Evolutionary conservation across 108 stramenopile species (phyloP), one percentile per base, ranked within the genome.

Genomic region (Skeletonema tropicum): DNA sequence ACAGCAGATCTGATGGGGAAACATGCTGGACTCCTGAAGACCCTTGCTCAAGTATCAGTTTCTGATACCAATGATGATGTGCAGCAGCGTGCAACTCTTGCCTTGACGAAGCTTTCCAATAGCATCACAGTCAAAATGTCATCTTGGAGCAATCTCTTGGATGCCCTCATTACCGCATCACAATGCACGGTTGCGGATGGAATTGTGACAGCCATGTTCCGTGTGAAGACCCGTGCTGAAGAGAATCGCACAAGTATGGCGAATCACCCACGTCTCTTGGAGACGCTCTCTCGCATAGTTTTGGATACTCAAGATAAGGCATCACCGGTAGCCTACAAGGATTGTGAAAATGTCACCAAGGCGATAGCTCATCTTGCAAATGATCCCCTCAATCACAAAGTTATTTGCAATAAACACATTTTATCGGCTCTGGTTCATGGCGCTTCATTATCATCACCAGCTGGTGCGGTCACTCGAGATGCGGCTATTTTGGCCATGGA

Each of bases 281-380:
- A 90, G 66, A 92, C 91, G 3, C 63, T 94, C 23, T 78, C 85
- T 9, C 86, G 87, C 4, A 31, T 74, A 70, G 87, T 60, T 73
- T 87, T 72, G 11, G 70, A 32, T 70, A 63, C 52, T 9, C 36
- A 62, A 45, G 70, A 67, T 31, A 59, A 14, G 38, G 12, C 23
- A 23, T 23, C 52, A 23, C 21, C 52, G 23, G 59, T 36, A 6
- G 14, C 23, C 12, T 25, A 79, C 45, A 83, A 83, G 60, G 93
- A 94, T 45, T 76, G 83, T 65, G 91, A 94, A 68, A 92, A 92
- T 86, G 91, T 90, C 13, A 90, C 85, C 42, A 87, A 90, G 13
- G 93, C 93, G 36, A 73, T 94, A 5, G 92, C 90, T 82, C 93
- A 94, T 65, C 73, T 94, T 38, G 87, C 89, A 14, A 94, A 94